phyloP scores from a whole-genome alignment of 805 yeast genomes.

The Sugiyamaella lignohabitans region DNA sequence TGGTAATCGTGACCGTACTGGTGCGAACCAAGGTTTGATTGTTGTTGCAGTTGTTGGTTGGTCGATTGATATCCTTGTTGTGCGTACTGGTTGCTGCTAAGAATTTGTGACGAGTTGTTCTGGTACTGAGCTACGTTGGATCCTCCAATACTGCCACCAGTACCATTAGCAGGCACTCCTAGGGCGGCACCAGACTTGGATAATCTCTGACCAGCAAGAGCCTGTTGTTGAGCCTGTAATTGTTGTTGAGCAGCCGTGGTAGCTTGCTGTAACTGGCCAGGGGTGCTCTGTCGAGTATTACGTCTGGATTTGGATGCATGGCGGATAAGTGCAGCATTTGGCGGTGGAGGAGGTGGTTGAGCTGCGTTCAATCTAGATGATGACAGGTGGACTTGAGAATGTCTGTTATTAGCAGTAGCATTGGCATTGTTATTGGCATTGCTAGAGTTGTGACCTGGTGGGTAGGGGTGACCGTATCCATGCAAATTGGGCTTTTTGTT shows the following conservation, averaged over 20 bases:
- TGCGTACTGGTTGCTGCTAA: constrained; percentile 17
- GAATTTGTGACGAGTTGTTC: constrained; percentile 17
- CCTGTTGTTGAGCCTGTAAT: neutral
- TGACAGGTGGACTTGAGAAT: constrained; percentile 26
- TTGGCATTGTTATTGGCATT: constrained; percentile 1
- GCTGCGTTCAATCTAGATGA: constrained; percentile 39
- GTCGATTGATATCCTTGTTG: constrained; percentile 13
- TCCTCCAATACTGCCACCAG: neutral
- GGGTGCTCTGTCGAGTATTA: constrained; percentile 16
- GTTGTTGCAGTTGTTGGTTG: constrained; percentile 13
- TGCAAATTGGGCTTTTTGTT: constrained; percentile 91
- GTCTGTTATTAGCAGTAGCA: constrained; percentile 11
- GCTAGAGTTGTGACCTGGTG: constrained; percentile 39
- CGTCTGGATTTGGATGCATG: constrained; percentile 31
- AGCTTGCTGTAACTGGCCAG: constrained; percentile 14
- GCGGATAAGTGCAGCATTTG: constrained; percentile 31
- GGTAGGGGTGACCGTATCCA: constrained; percentile 94
- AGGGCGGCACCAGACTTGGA: constrained; percentile 16
- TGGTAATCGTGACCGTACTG: constrained; percentile 10
- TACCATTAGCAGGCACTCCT: constrained; percentile 12
- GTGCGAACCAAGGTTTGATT: constrained; percentile 16
- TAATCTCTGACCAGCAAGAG: constrained; percentile 20
- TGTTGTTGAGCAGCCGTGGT: constrained; percentile 1
- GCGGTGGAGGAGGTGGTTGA: constrained; percentile 33
- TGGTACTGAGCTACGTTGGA: constrained; percentile 13